phyloP scores from a whole-genome alignment of 2,329 filamentous ascomycete genomes.

The Aspergillus alliaceus region DNA sequence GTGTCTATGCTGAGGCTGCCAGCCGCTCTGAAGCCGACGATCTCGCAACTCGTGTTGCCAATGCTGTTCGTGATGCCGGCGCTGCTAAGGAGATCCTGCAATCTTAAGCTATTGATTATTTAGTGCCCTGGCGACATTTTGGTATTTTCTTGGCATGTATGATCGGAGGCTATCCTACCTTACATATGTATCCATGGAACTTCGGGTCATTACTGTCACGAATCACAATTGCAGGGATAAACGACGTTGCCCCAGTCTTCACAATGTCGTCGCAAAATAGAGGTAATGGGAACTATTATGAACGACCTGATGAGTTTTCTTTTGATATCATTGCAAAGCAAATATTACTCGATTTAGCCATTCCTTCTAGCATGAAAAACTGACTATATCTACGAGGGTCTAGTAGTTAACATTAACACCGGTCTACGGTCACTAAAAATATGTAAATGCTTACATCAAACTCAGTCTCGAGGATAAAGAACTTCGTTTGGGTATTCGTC shows the following conservation, averaged over 20 bases:
- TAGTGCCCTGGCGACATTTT: not conserved
- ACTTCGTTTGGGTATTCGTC: not conserved
- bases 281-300: constrained; percentile 14
- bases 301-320: constrained; percentile 17
- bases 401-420: not conserved
- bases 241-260: not conserved
- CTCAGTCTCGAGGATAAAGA: not conserved
- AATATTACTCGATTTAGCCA: not conserved
- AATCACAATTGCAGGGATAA: not conserved
- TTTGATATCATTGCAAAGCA: constrained; percentile 1
- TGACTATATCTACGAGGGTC: not conserved
- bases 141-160: not conserved
- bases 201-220: not conserved
- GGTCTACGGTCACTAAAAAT: not conserved
- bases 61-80: constrained; percentile 65
- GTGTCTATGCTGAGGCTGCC: constrained; percentile 93
- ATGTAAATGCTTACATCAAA: not conserved
- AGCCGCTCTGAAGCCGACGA: constrained; percentile 88
- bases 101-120: not conserved
- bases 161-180: not conserved
- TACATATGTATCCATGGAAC: not conserved
- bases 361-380: not conserved
- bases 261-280: constrained; percentile 12
- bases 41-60: constrained; percentile 78
- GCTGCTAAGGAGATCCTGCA: constrained; percentile 25